A percentile compares a stretch with the other conserved stretches of the same genome.
phyloP scores from a whole-genome alignment of 2,329 filamentous ascomycete genomes.

The Neonectria punicea region DNA sequence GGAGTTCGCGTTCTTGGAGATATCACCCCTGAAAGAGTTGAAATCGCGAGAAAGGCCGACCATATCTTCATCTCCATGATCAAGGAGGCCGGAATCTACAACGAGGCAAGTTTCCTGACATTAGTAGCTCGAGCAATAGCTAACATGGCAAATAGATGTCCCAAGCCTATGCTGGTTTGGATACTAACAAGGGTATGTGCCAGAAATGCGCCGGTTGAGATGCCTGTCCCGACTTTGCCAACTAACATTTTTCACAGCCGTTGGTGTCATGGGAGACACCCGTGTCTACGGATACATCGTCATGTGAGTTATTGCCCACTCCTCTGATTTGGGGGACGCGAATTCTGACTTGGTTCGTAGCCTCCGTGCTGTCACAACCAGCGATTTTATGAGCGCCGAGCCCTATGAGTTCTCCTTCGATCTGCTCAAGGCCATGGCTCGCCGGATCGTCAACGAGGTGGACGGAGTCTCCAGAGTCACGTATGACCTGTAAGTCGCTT shows the following conservation, averaged over 20 bases:
- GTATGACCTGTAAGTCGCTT: background rate
- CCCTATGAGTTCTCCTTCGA: constrained; percentile 12
- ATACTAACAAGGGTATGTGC: constrained; percentile 50
- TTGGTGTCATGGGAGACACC: constrained; percentile 23
- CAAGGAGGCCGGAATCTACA: constrained; percentile 75
- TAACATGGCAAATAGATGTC: constrained; percentile 47
- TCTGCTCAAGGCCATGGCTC: background rate
- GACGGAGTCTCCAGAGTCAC: constrained; percentile 9
- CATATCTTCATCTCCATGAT: constrained; percentile 83
- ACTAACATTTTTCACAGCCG: constrained; percentile 6
- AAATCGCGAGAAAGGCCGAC: constrained; percentile 82
- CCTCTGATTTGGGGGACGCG: background rate
- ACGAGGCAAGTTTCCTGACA: constrained; percentile 54
- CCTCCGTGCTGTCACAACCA: constrained; percentile 3
- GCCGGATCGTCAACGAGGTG: constrained; percentile 16
- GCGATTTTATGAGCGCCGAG: constrained; percentile 11
- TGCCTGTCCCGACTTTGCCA: background rate
- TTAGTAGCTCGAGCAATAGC: constrained; percentile 18
- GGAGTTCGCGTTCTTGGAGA: constrained; percentile 71
- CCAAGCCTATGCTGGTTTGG: constrained; percentile 60
- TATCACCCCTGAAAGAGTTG: constrained; percentile 60
- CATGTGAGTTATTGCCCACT: background rate
- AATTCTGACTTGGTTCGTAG: background rate
- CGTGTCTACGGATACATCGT: constrained; percentile 17
- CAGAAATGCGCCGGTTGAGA: background rate